phyloP scores from a whole-genome alignment of 2,329 filamentous ascomycete genomes.

The Alternaria angustiovoidea region DNA sequence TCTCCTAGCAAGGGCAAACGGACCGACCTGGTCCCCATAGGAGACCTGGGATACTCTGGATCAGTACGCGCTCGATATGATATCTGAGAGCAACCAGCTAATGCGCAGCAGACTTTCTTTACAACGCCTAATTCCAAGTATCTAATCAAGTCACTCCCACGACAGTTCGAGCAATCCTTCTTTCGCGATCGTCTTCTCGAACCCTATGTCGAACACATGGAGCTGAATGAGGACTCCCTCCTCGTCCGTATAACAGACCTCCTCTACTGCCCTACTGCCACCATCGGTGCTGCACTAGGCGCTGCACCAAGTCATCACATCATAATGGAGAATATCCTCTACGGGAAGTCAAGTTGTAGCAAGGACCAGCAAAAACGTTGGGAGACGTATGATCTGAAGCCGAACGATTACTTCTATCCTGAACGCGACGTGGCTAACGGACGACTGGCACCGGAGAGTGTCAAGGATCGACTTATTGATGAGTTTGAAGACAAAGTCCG shows the following conservation, averaged over 20 bases:
- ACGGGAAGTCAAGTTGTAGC: slow-evolving; percentile 60
- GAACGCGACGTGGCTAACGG: slow-evolving; percentile 75
- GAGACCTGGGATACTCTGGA: slow-evolving; percentile 77
- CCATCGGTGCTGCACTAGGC: slow-evolving; percentile 68
- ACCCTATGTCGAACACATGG: slow-evolving; percentile 72
- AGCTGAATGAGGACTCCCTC: slow-evolving; percentile 65
- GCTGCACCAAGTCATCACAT: slow-evolving; percentile 75
- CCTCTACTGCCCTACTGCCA: slow-evolving; percentile 63
- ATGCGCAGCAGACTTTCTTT: slow-evolving; percentile 68
- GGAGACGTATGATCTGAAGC: slow-evolving; percentile 80
- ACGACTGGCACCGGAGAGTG: slow-evolving; percentile 67
- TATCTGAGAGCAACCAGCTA: slow-evolving; percentile 9
- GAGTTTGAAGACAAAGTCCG: slow-evolving; percentile 72
- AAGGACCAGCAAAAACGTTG: slow-evolving; percentile 59
- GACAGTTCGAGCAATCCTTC: slow-evolving; percentile 74
- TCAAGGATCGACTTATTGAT: slow-evolving; percentile 71
- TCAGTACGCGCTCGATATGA: slow-evolving; percentile 57
- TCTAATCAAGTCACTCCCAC: slow-evolving; percentile 75
- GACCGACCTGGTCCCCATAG: slow-evolving; percentile 63
- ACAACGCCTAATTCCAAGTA: slow-evolving; percentile 71
- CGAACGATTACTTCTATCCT: slow-evolving; percentile 77
- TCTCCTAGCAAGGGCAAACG: slow-evolving; percentile 50
- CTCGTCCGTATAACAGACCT: slow-evolving; percentile 77
- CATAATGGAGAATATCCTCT: slow-evolving; percentile 78
- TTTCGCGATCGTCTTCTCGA: slow-evolving; percentile 72